Evolutionary conservation across 345 rosid genomes (phyloP).

Genomic region (Aethionema arabicum): DNA sequence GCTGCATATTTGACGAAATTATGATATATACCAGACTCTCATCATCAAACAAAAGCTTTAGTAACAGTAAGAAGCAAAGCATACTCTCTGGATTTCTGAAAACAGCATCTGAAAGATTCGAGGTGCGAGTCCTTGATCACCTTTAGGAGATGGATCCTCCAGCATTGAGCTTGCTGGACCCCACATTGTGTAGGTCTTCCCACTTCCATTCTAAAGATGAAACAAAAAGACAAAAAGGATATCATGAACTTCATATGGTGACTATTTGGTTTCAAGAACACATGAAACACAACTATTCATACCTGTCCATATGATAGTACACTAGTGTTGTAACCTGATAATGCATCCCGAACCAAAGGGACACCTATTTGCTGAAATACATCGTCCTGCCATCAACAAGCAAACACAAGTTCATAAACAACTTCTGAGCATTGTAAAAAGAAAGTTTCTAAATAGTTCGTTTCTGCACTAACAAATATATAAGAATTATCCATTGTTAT

Average conservation of each 20-base stretch:
- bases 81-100: slow-evolving; percentile 72
- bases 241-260: not conserved
- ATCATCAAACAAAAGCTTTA: slow-evolving; percentile 4
- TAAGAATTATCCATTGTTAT: not conserved
- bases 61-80: slow-evolving; percentile 25
- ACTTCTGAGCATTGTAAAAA: not conserved
- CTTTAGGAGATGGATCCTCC: slow-evolving; percentile 71
- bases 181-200: slow-evolving; percentile 97
- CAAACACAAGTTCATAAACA: not conserved
- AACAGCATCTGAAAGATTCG: slow-evolving; percentile 81
- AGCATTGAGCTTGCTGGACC: slow-evolving; percentile 97
- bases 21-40: slow-evolving; percentile 2
- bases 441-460: too few species aligned
- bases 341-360: slow-evolving; percentile 75
- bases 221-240: slow-evolving; percentile 7
- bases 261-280: not conserved
- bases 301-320: slow-evolving; percentile 95
- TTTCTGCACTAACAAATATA: too few species aligned
- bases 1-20: slow-evolving; percentile 43
- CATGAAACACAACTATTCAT: slow-evolving; percentile 9
- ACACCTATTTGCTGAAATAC: slow-evolving; percentile 72
- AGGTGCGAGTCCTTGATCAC: slow-evolving; percentile 86
- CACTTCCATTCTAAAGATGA: slow-evolving; percentile 78
- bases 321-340: slow-evolving; percentile 85
- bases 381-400: slow-evolving; percentile 56